Conservation (phyloP, 2,329 filamentous ascomycete species). For the Botrytis porri region DNA sequence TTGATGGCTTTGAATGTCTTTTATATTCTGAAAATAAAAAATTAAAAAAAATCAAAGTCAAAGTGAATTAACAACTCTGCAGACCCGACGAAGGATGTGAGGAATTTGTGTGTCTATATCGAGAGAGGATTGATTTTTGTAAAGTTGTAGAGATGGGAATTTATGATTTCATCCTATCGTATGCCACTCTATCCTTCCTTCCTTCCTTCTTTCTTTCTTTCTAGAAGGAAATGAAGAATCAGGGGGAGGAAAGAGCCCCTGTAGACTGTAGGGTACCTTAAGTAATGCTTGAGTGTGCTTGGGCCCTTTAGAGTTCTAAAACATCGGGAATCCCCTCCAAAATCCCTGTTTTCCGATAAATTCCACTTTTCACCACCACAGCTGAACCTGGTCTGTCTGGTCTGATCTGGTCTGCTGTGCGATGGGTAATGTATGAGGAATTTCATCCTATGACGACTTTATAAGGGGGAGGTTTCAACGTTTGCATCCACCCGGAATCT, state of each 20-base stretch:
- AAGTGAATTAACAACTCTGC: neutral
- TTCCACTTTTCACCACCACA: neutral
- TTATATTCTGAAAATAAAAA: neutral
- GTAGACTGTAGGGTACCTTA: neutral
- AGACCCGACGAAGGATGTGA: neutral
- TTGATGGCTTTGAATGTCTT: neutral
- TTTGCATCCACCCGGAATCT: neutral
- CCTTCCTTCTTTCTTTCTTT: neutral
- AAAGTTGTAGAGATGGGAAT: neutral
- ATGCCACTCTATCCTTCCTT: too few species aligned
- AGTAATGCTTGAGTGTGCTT: neutral
- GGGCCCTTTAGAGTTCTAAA: neutral
- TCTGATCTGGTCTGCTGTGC: neutral
- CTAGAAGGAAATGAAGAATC: conserved; percentile 6
- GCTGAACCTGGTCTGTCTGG: neutral
- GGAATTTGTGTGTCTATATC: neutral
- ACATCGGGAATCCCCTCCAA: neutral
- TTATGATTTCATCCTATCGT: neutral
- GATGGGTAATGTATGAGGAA: neutral
- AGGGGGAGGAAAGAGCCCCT: neutral
- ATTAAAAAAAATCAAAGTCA: neutral
- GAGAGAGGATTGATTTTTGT: neutral
- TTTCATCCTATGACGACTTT: neutral
- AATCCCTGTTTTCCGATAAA: conserved; percentile 8
- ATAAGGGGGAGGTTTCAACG: neutral